phyloP scores from a whole-genome alignment of 2,329 filamentous ascomycete species.

The Colletotrichum acutatum region DNA sequence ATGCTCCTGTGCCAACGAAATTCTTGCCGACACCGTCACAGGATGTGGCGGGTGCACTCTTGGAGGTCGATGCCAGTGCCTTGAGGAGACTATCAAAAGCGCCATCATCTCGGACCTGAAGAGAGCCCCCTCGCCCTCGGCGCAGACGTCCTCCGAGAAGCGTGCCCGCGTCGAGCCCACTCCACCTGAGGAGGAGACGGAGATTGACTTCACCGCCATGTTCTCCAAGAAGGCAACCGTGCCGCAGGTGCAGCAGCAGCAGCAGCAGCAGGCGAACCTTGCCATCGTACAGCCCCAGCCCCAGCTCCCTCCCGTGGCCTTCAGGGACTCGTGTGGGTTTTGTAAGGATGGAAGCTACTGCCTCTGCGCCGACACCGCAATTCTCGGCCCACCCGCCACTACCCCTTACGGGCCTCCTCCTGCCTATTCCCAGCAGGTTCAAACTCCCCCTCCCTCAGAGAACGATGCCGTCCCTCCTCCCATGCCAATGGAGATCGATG shows the following conservation, averaged over 20 bases:
- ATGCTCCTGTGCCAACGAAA: conserved; percentile 69
- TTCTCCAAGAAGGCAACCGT: conserved; percentile 62
- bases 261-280: conserved; percentile 34
- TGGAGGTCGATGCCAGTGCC: conserved; percentile 72
- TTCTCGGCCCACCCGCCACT: conserved; percentile 36
- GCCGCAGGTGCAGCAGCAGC: conserved; percentile 26
- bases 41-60: conserved; percentile 76
- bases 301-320: conserved; percentile 48
- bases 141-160: conserved; percentile 61
- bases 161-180: conserved; percentile 61
- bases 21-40: conserved; percentile 61
- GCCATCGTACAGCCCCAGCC: conserved; percentile 36
- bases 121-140: conserved; percentile 59
- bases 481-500: conserved; percentile 68
- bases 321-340: conserved; percentile 81
- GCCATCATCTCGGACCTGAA: conserved; percentile 59
- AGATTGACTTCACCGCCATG: conserved; percentile 79
- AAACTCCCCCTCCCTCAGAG: conserved; percentile 70
- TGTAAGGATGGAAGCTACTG: conserved; percentile 86
- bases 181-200: conserved; percentile 68
- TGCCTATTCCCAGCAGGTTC: conserved; percentile 49
- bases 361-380: conserved; percentile 76
- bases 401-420: conserved; percentile 39
- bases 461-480: conserved; percentile 65
- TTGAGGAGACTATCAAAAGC: conserved; percentile 68